Conservation (phyloP, 306 rosid genomes). For the Acacia confusa region DNA sequence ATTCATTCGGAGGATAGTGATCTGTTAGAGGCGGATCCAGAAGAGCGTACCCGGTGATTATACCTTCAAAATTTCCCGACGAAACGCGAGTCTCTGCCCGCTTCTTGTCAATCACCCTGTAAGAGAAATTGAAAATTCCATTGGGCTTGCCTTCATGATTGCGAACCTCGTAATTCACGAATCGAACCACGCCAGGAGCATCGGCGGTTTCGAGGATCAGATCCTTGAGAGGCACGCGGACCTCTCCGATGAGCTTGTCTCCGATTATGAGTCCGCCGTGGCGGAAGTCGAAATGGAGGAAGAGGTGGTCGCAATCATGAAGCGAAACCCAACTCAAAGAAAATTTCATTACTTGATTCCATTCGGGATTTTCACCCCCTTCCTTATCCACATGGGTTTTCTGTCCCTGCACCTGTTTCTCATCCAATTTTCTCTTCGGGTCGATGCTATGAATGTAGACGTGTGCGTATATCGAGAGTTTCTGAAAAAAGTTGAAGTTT, state of each 20-base stretch:
- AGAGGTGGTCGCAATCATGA: constrained; percentile 25
- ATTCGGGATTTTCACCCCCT: constrained; percentile 40
- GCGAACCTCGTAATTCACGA: constrained; percentile 54
- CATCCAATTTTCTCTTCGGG: constrained; percentile 12
- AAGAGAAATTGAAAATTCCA: constrained; percentile 50
- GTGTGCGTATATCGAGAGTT: constrained; percentile 49
- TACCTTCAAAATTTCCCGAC: constrained; percentile 29
- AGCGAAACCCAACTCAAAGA: constrained; percentile 22
- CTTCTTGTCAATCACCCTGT: constrained; percentile 21
- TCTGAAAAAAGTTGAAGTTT: constrained; percentile 69
- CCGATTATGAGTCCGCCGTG: constrained; percentile 49
- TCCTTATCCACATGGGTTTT: constrained; percentile 31
- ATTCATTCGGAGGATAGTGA: neutral
- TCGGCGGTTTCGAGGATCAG: constrained; percentile 20
- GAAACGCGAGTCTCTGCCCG: neutral
- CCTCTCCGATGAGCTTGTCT: constrained; percentile 46
- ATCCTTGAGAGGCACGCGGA: constrained; percentile 41
- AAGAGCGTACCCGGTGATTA: constrained; percentile 45
- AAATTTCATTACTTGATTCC: constrained; percentile 46
- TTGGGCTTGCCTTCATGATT: constrained; percentile 42
- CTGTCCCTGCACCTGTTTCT: constrained; percentile 32
- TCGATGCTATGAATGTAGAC: constrained; percentile 42
- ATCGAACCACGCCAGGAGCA: constrained; percentile 12
- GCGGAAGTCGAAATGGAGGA: constrained; percentile 45
- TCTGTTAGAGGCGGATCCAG: neutral